Base-by-base conservation (phyloP, 768 basidiomycete genomes). In the Boletellus ananas region DNA sequence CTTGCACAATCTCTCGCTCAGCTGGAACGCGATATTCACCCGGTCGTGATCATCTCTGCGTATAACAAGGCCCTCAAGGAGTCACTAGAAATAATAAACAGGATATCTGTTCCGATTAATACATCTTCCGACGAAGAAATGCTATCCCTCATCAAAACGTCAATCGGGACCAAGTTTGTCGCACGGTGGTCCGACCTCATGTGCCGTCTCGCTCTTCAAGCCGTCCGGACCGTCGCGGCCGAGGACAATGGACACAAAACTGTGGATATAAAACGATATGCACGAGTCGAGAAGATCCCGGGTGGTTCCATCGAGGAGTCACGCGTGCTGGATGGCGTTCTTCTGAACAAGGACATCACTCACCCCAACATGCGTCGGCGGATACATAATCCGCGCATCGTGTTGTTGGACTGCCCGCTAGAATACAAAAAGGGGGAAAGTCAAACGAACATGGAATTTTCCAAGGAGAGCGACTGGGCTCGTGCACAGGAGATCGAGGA, bases 381-480 rank as follows among this genome's bases (percentile, higher is more conserved):
- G 57, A 98, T 98, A 67, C 80, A 76, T 53, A 89, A 91, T 57
- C 96, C 95, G 3, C 73, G 94, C 12, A 88, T 99, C 43, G 73
- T 98, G 20, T 70, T 98, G 35, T 73, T 98, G 35, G 94, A 96
- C 68, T 98, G 94, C 68, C 94, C 94, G 10, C 72, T 97, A 49
- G 95, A 98, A 73, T 98, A 99, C 75, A 99, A 98, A 75, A 98
- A 98, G 77, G 95, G 95, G 23, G 96, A 98, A 75, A 84, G 80
- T 49, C 96, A 99, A 72, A 98, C 96, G 52, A 96, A 97, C 67
- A 98, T 98, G 79, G 95, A 97, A 72, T 93, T 98, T 57, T 85
- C 85, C 38, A 92, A 91, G 70, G 94, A 94, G 73, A 76, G 77
- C 17, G 94, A 99, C 65, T 99, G 94, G 91, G 84, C 86, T 46